Base-by-base conservation (phyloP, 2,329 filamentous ascomycete species). In the Tolypocladium capitatum region DNA sequence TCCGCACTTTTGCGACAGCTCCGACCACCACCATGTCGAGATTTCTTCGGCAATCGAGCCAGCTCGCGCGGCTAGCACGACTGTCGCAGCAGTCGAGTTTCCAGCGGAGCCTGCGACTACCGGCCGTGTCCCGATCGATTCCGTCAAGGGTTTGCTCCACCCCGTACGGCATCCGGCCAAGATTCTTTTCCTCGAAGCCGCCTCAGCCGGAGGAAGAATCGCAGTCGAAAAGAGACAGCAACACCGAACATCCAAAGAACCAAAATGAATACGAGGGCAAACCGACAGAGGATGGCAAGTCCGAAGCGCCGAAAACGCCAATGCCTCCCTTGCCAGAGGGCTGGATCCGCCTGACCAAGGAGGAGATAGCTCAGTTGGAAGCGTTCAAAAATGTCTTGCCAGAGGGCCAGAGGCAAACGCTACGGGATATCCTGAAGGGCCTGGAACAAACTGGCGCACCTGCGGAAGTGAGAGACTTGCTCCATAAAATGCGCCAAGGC, bases 401-500 rank as follows among this genome's bases (percentile, higher is more conserved):
- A 8, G 69, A 73, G 47, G 71, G 73, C n/a, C 80, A 86, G 64
- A 71, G 71, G 35, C 65, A 77, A 45, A 68, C 74, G 21, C 63
- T 89, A 49, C 72, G 80, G 49, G 71, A 76, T 43, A 71, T 81
- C 9, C 66, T 85, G n/a, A 68, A 75, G 51, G 69, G 74, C 28
- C 73, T 91, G 51, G 79, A 81, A 66, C 72, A 73, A 51, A 73
- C 81, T 38, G 88, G 88, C 10, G 77, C 88, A 16, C 86, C 87
- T 1, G 57, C 67, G 21, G 86, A 88, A 59, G 66, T 88, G 18
- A 74, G 76, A 47, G 74, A 83, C 35, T 58, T 80, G 50, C 63
- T 79, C 38, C 59, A 64, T 34, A 74, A 76, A 53, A 73, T 84
- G 55, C 60, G 70, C 69, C 58, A 67, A 61, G 62, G 73, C 11